These are phyloP conservation scores for Pistacia atlantica DNA, from an alignment of 345 rosid species.

Conservation along the genomic window DNA sequence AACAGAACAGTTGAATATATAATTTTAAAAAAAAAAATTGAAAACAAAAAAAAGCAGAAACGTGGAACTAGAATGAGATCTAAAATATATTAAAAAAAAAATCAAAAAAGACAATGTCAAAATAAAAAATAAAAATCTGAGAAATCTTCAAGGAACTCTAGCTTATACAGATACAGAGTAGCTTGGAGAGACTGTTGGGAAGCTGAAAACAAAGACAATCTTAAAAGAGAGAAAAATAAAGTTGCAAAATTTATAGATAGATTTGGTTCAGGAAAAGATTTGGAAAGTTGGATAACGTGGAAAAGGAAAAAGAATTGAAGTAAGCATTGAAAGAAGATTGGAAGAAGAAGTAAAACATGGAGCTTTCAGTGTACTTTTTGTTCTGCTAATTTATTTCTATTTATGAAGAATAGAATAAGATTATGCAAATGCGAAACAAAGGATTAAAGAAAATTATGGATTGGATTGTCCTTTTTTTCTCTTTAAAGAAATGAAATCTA, in stretches of 20 bases:
- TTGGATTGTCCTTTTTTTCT: too few relatives aligned
- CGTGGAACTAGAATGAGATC: slow-evolving; percentile 21
- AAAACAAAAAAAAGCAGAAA: background rate
- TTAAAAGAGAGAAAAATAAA: background rate
- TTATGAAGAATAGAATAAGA: too few relatives aligned
- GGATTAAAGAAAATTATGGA: too few relatives aligned
- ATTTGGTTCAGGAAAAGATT: slow-evolving; percentile 2
- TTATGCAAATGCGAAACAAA: too few relatives aligned
- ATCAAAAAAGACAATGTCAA: background rate
- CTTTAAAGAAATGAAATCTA: too few relatives aligned
- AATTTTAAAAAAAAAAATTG: background rate
- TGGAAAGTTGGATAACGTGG: too few relatives aligned
- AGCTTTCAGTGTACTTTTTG: background rate
- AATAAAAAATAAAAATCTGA: background rate
- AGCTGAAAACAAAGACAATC: background rate
- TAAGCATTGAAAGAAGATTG: background rate
- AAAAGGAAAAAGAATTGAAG: too few relatives aligned
- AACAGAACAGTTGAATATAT: slow-evolving; percentile 3
- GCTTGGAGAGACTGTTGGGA: background rate
- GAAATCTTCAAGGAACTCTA: background rate
- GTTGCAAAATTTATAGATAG: slow-evolving; percentile 8
- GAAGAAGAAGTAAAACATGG: background rate
- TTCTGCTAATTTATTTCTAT: background rate
- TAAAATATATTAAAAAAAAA: background rate
- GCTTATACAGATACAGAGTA: background rate